Base-by-base conservation (phyloP, 2,329 filamentous ascomycete genomes). In the Apiospora hydei region DNA sequence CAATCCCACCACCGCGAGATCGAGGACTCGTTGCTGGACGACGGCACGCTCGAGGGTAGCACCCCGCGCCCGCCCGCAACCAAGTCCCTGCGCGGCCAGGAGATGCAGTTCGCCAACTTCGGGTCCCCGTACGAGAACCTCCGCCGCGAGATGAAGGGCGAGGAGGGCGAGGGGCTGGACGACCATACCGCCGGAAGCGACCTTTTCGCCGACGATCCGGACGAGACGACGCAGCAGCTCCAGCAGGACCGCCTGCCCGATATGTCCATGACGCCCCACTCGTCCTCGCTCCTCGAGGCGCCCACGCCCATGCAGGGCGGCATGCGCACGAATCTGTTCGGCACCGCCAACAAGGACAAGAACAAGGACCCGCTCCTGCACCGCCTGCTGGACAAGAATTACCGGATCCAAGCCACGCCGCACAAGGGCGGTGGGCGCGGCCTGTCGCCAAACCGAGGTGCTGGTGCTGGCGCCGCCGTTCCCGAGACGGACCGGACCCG, bases 301-400 rank as follows among this genome's bases (percentile, higher is more conserved):
- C 79, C 75, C 70, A 76, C 73, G 71, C 78, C 71, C 64, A 73
- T 72, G 75, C 51, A 71, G 73, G 72, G 68, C 1, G 67, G 47
- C 11, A 18, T 16, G 3, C 68, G 68, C 21, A 69, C 68, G 26
- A 70, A 74, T 71, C 68, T 74, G 71, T 66, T 75, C 74, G 30
- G 74, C 75, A 4, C 74, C 76, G 4, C 77, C 78, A 68, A 21
- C 43, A 71, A 72, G 49, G 80, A 75, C 70, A 80, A 73, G 79
- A 86, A 85, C 77, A 89, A 90, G 73, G 94, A 98, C 79, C 93
- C 94, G 3, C 86, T 98, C 11, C 88, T 99, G 53, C 96, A 98
- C 81, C 93, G 93, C 72, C 88, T 98, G n/a, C 89, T 97, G 6
- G 95, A 98, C 85, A 98, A 97, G 83, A 98, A 93, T 72, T 99